These are phyloP conservation scores for thale cress (Arabidopsis thaliana) DNA, from an alignment of 345 rosid species.

Conservation along the genomic window TAIR10.1 NC_003076.8:6680001-6680500, in stretches of 20 bases:
- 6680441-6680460: not conserved
- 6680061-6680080: not conserved
- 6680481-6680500: slow-evolving; percentile 73
- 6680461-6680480: slow-evolving; percentile 67
- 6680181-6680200: not conserved
- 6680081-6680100: not conserved
- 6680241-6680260: not conserved
- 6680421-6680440: not conserved
- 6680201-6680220: not conserved
- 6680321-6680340: not conserved
- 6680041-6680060: slow-evolving; percentile 2
- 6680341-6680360: not conserved
- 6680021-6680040: not conserved
- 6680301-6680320: slow-evolving; percentile 7
- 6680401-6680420: slow-evolving; percentile 6
- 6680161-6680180: not conserved
- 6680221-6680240: slow-evolving; percentile 3
- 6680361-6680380: not conserved
- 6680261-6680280: not conserved
- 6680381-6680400: not conserved
- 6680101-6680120: not conserved
- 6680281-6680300: not conserved
- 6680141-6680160: not conserved
- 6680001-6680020: not conserved
- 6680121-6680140: not conserved